These are phyloP conservation scores for Aspergillus bridgeri DNA, from an alignment of 495 filamentous ascomycete genomes.

Conservation along the genomic window DNA sequence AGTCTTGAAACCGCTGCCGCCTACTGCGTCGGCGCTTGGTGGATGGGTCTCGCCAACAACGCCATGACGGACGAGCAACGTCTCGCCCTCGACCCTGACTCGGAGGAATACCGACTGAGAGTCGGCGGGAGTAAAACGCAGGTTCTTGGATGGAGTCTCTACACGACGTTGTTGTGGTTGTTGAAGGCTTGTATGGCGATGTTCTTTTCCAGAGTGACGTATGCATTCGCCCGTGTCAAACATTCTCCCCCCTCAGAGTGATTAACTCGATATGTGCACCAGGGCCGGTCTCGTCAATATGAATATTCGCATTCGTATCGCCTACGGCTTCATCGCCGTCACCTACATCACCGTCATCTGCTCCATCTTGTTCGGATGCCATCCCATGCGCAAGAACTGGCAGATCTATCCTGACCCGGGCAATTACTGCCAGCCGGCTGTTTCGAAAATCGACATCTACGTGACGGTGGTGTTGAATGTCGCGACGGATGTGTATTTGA, in stretches of 20 bases:
- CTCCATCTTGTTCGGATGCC: slow-evolving; percentile 52
- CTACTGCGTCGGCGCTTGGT: slow-evolving; percentile 46
- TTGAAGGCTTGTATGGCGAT: slow-evolving; percentile 57
- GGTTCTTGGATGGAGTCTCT: slow-evolving; percentile 56
- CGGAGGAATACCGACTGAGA: slow-evolving; percentile 45
- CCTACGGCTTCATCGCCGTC: slow-evolving; percentile 46
- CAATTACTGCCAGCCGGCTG: slow-evolving; percentile 47
- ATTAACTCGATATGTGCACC: not conserved
- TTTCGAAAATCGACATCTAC: slow-evolving; percentile 46
- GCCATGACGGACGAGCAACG: slow-evolving; percentile 51
- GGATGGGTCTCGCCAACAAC: slow-evolving; percentile 52
- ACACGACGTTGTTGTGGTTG: slow-evolving; percentile 54
- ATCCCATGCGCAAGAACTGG: slow-evolving; percentile 53
- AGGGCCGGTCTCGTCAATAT: slow-evolving; percentile 49
- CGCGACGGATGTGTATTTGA: slow-evolving; percentile 51
- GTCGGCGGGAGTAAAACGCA: slow-evolving; percentile 57
- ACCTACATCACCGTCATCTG: slow-evolving; percentile 55
- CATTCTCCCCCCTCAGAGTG: too few species aligned
- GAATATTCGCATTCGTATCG: slow-evolving; percentile 47
- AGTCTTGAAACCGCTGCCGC: slow-evolving; percentile 43
- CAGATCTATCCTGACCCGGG: slow-evolving; percentile 57
- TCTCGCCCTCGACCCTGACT: slow-evolving; percentile 35
- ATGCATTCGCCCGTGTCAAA: slow-evolving; percentile 12
- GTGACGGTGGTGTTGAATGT: slow-evolving; percentile 51
- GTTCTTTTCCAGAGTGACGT: slow-evolving; percentile 63